A percentile compares a stretch with the other conserved stretches of the same genome.
Evolutionary conservation across 345 rosid genomes (phyloP).

Genomic region (Passiflora organensis): DNA sequence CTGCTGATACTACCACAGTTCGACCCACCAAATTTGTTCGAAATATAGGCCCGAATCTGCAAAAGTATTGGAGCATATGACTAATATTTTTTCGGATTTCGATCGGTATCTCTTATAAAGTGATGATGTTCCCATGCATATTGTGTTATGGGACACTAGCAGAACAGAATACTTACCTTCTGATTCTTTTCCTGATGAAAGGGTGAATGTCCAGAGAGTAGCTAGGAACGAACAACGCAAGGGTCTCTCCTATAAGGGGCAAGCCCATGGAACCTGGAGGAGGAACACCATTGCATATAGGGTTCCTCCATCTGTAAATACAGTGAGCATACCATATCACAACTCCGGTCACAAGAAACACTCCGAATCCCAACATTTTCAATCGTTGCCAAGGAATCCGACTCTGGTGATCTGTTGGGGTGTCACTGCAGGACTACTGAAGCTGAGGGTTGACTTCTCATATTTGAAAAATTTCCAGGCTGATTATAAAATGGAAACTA

Average conservation of each 20-base stretch:
- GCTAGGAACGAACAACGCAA: background rate
- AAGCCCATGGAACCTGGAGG: slow-evolving; percentile 14
- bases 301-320: slow-evolving; percentile 10
- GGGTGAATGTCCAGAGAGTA: slow-evolving; percentile 4
- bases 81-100: no score
- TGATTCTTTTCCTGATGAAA: slow-evolving; percentile 4
- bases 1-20: slow-evolving; percentile 15
- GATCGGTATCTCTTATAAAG: no score
- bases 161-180: slow-evolving; percentile 1
- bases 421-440: background rate
- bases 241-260: slow-evolving; percentile 6
- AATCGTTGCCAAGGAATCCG: background rate
- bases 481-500: background rate
- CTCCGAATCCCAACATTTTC: background rate
- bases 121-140: no score
- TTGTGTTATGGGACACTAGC: no score
- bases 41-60: slow-evolving; percentile 20
- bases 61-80: no score
- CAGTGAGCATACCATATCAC: background rate
- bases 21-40: slow-evolving; percentile 17
- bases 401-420: background rate
- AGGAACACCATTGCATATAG: background rate
- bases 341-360: background rate
- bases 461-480: background rate
- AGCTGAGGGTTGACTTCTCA: no score